phyloP scores from a whole-genome alignment of 108 stramenopile genomes.

The Heterococcus sp. region DNA sequence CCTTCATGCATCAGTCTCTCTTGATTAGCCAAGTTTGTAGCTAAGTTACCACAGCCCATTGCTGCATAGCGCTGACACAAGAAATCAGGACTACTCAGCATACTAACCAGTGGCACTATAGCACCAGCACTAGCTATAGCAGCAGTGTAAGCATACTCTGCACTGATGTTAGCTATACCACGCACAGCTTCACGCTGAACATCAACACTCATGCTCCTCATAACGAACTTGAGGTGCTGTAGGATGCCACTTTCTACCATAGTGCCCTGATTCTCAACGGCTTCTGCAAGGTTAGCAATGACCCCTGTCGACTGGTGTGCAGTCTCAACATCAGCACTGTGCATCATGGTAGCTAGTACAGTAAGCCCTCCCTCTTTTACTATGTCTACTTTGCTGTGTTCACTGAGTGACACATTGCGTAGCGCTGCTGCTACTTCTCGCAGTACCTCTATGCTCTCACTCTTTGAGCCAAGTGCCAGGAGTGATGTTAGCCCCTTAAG shows the following conservation, averaged over 20 bases:
- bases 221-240: constrained; percentile 74
- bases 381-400: constrained; percentile 59
- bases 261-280: constrained; percentile 62
- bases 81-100: constrained; percentile 65
- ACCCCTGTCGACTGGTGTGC: constrained; percentile 64
- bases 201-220: constrained; percentile 65
- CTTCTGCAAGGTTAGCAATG: constrained; percentile 65
- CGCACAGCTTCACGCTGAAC: constrained; percentile 73
- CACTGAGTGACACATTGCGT: constrained; percentile 57
- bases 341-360: constrained; percentile 56
- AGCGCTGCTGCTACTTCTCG: constrained; percentile 64
- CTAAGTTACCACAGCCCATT: constrained; percentile 76
- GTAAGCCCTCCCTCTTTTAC: constrained; percentile 59
- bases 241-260: constrained; percentile 67
- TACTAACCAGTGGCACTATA: constrained; percentile 60
- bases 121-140: constrained; percentile 68
- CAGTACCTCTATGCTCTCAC: constrained; percentile 58
- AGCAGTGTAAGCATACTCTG: constrained; percentile 67
- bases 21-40: constrained; percentile 59
- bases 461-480: constrained; percentile 27
- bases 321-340: constrained; percentile 62
- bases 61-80: constrained; percentile 74
- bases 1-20: constrained; percentile 69
- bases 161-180: constrained; percentile 72
- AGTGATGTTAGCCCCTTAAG: constrained; percentile 55